phyloP scores from a whole-genome alignment of 331 rosid species.

The Malus hybrid region DNA sequence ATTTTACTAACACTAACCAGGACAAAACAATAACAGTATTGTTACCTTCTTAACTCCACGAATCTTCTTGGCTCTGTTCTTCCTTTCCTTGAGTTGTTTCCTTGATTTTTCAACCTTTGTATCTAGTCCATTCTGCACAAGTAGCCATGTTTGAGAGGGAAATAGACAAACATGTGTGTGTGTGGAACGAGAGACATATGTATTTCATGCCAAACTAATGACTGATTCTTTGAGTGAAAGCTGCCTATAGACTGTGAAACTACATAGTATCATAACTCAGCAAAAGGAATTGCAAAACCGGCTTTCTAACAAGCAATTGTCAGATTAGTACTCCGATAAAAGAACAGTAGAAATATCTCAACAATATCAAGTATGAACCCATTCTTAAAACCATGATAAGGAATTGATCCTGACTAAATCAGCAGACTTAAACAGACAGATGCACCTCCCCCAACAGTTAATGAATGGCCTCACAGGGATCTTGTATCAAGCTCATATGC shows the following conservation, averaged over 20 bases:
- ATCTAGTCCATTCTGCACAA: conserved; percentile 74
- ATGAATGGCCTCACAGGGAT: not conserved
- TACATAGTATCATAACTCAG: not conserved
- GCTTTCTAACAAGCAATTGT: not conserved
- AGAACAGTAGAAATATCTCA: not conserved
- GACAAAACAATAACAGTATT: not conserved
- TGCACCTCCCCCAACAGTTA: not conserved
- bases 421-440: not conserved
- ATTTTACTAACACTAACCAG: not conserved
- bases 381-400: not conserved
- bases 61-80: conserved; percentile 83
- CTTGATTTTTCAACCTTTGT: conserved; percentile 80
- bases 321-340: not conserved
- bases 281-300: not conserved
- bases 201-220: not conserved
- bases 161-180: not conserved
- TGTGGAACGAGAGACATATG: not conserved
- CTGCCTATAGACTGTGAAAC: not conserved
- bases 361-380: not conserved
- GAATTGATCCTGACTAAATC: not conserved
- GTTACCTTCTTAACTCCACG: conserved; percentile 93
- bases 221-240: not conserved
- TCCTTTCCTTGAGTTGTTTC: conserved; percentile 90
- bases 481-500: not conserved
- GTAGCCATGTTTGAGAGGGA: not conserved